Conservation (phyloP, 2,329 filamentous ascomycete genomes). For the Remersonia thermophila region DNA sequence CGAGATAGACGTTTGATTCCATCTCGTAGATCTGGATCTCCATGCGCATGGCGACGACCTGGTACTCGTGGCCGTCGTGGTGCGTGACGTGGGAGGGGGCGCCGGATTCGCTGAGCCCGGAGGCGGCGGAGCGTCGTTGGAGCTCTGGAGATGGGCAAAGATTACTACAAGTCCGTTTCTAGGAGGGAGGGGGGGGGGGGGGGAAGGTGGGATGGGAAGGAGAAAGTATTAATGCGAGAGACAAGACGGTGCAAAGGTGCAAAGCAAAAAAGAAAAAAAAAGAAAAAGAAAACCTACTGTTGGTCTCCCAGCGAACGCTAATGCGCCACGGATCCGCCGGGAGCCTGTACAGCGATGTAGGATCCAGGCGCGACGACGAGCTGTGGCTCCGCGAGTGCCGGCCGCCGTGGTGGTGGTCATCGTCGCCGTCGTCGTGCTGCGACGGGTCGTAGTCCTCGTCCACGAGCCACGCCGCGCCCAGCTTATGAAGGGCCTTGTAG, state of each 20-base stretch:
- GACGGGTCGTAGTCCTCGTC: conserved; percentile 46
- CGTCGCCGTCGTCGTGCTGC: conserved; percentile 31
- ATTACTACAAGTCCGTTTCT: neutral
- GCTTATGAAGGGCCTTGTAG: conserved; percentile 77
- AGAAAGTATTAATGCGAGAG: no score
- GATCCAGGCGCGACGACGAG: conserved; percentile 32
- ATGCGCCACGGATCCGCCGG: conserved; percentile 94
- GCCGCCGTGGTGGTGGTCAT: conserved; percentile 26
- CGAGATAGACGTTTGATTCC: conserved; percentile 83
- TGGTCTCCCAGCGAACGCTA: conserved; percentile 74
- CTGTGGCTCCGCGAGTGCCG: conserved; percentile 18
- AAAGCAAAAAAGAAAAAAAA: conserved; percentile 24
- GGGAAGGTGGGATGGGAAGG: no score
- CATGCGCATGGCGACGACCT: conserved; percentile 83
- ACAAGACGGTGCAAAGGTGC: neutral
- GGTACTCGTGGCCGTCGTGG: conserved; percentile 34
- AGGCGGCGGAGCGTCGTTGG: conserved; percentile 24
- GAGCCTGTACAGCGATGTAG: conserved; percentile 59
- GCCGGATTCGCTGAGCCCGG: conserved; percentile 24
- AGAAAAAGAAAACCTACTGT: conserved; percentile 51
- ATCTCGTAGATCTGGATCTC: conserved; percentile 95
- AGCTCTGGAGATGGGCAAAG: conserved; percentile 23
- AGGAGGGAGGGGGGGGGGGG: conserved; percentile 22
- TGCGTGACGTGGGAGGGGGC: conserved; percentile 31
- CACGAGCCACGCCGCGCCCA: conserved; percentile 78